Conservation (phyloP, 352 stramenopile genomes). For the Saprolegnia diclina region DNA sequence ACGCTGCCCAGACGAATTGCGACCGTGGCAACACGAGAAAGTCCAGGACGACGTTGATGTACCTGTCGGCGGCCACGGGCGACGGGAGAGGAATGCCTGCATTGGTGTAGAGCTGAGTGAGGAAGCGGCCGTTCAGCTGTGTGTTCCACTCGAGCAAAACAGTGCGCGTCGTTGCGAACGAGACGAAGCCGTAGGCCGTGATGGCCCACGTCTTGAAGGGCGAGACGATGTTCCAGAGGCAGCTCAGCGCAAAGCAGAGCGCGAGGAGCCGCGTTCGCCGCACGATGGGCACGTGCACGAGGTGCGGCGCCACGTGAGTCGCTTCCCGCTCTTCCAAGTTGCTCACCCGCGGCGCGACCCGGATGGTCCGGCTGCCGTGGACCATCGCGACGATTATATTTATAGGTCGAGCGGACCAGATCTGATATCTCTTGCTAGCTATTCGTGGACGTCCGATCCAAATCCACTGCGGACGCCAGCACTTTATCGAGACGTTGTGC, state of each 20-base stretch:
- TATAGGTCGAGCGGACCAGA: too few species aligned
- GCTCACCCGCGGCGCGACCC: neutral
- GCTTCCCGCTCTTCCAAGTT: neutral
- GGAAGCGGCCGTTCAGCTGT: neutral
- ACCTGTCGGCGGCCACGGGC: neutral
- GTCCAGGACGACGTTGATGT: slow-evolving; percentile 1
- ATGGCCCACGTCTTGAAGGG: neutral
- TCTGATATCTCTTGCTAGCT: too few species aligned
- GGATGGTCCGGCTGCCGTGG: too few species aligned
- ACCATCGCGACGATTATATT: too few species aligned
- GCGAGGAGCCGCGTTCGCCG: neutral
- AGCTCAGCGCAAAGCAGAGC: neutral
- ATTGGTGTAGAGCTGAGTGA: neutral
- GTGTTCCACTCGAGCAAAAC: neutral
- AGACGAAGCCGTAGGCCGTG: neutral
- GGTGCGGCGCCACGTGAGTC: neutral
- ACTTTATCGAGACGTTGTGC: too few species aligned
- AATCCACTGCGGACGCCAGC: too few species aligned
- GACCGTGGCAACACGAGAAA: neutral
- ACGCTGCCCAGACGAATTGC: neutral
- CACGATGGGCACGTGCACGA: too few species aligned
- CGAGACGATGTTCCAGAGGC: neutral
- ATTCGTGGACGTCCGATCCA: too few species aligned
- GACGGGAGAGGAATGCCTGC: neutral
- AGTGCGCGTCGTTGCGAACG: neutral